Percentiles rank a stretch among this genome's conserved stretches.
Conservation (phyloP, 257 asterid genomes). For the Thymus mandschuricus region DNA sequence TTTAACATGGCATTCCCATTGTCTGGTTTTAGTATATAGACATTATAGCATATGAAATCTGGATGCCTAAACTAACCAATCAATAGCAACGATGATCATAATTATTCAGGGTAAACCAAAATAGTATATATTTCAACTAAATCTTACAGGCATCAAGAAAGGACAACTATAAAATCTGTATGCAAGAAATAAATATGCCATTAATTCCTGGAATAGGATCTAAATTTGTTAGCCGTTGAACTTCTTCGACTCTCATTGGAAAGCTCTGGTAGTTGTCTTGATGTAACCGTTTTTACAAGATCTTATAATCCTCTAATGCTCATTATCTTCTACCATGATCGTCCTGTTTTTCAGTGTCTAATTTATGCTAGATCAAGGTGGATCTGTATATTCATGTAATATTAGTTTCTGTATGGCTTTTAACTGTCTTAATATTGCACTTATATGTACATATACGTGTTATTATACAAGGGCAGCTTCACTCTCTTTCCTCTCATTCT, state of each 20-base stretch:
- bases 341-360: conserved; percentile 15
- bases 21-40: not conserved
- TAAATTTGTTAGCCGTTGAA: conserved; percentile 21
- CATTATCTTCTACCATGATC: conserved; percentile 20
- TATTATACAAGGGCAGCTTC: conserved; percentile 62
- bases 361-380: conserved; percentile 28
- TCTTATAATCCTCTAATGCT: conserved; percentile 2
- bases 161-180: conserved; percentile 15
- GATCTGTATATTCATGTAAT: conserved; percentile 21
- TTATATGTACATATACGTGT: conserved; percentile 2
- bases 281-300: conserved; percentile 22
- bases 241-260: conserved; percentile 22
- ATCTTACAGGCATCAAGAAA: conserved; percentile 7
- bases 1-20: conserved; percentile 1
- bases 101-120: conserved; percentile 13
- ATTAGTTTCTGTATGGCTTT: conserved; percentile 13
- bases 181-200: conserved; percentile 29
- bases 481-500: conserved; percentile 33
- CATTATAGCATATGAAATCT: conserved; percentile 5
- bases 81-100: conserved; percentile 11
- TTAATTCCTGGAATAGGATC: conserved; percentile 22
- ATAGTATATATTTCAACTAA: conserved; percentile 3
- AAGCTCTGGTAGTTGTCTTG: conserved; percentile 25
- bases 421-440: conserved; percentile 11
- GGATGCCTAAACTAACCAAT: conserved; percentile 2